Conservation (phyloP, 768 basidiomycete genomes). For the Lactarius tabidus region DNA sequence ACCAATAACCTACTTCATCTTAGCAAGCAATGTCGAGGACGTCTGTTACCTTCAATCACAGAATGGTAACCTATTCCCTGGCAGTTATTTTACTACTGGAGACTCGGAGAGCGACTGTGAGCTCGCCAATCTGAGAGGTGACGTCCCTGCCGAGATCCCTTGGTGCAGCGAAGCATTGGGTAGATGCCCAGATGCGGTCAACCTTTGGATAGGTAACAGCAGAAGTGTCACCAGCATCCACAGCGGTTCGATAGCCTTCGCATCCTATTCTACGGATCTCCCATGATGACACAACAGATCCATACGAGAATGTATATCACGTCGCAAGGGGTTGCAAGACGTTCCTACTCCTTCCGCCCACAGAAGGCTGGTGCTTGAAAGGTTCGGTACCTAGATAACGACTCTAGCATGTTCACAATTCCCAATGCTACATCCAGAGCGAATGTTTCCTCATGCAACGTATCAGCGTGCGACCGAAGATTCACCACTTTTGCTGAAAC, state of each 20-base stretch:
- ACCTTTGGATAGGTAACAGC: conserved; percentile 85
- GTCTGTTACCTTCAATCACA: conserved; percentile 84
- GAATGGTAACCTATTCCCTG: conserved; percentile 79
- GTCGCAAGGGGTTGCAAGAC: conserved; percentile 82
- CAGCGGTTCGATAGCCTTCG: conserved; percentile 50
- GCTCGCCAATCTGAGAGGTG: conserved; percentile 54
- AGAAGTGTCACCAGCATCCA: conserved; percentile 82
- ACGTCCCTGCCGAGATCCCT: conserved; percentile 62
- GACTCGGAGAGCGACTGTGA: conserved; percentile 45
- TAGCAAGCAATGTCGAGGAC: conserved; percentile 26
- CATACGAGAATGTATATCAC: conserved; percentile 92
- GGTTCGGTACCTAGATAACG: conserved; percentile 43
- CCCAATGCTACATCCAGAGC: conserved; percentile 39
- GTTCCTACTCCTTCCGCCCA: conserved; percentile 83
- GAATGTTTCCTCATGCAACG: conserved; percentile 58
- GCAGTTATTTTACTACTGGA: conserved; percentile 37
- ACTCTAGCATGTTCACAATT: neutral
- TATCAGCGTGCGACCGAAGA: conserved; percentile 37
- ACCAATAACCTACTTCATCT: conserved; percentile 4
- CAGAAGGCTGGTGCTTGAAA: conserved; percentile 79
- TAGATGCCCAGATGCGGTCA: conserved; percentile 78
- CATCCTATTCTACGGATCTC: neutral
- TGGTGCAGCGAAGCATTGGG: conserved; percentile 82
- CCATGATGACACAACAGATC: conserved; percentile 45
- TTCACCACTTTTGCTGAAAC: conserved; percentile 51